Base-by-base conservation (phyloP, 192 early-diverging fungal species). In the Coemansia sp. region DNA sequence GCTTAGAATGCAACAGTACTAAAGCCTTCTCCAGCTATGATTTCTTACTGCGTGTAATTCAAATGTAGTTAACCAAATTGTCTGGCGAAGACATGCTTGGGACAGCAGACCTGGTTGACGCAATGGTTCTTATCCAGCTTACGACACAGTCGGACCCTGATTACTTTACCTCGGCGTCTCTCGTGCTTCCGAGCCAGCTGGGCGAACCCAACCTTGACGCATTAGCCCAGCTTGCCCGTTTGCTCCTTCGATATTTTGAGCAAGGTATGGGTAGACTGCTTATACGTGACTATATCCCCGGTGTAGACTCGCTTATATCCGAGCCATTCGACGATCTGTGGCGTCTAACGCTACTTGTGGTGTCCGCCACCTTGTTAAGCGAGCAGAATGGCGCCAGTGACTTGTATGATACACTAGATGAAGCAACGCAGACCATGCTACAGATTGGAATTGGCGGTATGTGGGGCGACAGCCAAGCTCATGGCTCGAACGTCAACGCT, bases 321-420 rank as follows among this genome's bases (percentile, higher is more conserved):
- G 28, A 45, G 64, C 78, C 78, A 16, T 72, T 75, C 21, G 78
- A 81, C 39, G 78, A 81, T 34, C 40, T 81, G 30, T 81, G 78
- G 78, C 65, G 78, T 43, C 56, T 81, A 15, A 16, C 74, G 3
- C 59, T 72, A 10, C 59, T 81, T 18, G 78, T 75, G 10, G 78
- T 81, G 12, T 59, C 78, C 16, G 72, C 61, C 9, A 75, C 78
- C 9, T 25, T 81, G 59, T 59, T 81, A 31, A 75, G 78, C 61
- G 72, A 81, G 28, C 57, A 56, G 21, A 81, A 81, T 55, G 56
- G 61, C 29, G 72, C 78, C 3, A 66, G 63, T 18, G 28, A 48
- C 0, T 26, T 71, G 34, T 81, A 72, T 18, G 70, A 72, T 25
- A 26, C 10, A 0, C 40, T 81, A 31, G 78, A 81, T 18, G 56